Evolutionary conservation across 2,329 filamentous ascomycete genomes (phyloP).

Genomic region (Coniella vitis): DNA sequence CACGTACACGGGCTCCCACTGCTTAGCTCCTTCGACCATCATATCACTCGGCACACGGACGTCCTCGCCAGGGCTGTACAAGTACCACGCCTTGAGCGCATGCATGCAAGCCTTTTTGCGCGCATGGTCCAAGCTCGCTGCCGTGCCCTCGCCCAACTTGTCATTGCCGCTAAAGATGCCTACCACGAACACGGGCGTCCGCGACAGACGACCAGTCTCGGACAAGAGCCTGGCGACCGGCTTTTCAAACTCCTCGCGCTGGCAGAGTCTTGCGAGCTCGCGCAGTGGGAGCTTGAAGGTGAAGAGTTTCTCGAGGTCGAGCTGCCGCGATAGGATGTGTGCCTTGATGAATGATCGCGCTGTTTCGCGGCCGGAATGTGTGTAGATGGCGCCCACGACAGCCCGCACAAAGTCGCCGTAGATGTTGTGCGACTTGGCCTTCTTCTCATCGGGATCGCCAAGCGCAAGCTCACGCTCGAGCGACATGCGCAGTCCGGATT

Average conservation of each 20-base stretch:
- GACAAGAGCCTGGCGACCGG: constrained; percentile 82
- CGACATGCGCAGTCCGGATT: constrained; percentile 9
- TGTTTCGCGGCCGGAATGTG: constrained; percentile 73
- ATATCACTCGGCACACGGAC: constrained; percentile 64
- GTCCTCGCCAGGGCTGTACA: constrained; percentile 72
- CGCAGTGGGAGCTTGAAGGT: constrained; percentile 76
- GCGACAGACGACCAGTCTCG: constrained; percentile 80
- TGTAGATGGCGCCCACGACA: constrained; percentile 75
- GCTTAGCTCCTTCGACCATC: constrained; percentile 51
- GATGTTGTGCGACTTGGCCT: constrained; percentile 26
- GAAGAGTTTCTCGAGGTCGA: constrained; percentile 74
- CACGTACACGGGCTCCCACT: constrained; percentile 62
- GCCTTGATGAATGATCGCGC: constrained; percentile 75
- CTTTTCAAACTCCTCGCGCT: constrained; percentile 78
- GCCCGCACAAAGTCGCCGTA: constrained; percentile 71
- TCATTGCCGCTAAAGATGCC: constrained; percentile 89
- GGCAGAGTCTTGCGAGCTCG: constrained; percentile 77
- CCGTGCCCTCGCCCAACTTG: constrained; percentile 86
- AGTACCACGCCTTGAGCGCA: constrained; percentile 88
- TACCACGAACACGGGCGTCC: constrained; percentile 86
- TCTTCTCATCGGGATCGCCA: constrained; percentile 22
- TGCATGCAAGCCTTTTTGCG: constrained; percentile 74
- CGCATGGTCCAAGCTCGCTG: constrained; percentile 69
- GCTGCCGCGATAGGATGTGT: constrained; percentile 74
- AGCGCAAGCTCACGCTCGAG: constrained; percentile 13